Conservation (phyloP, 2,329 filamentous ascomycete genomes). For the Cryoendolithus antarcticus region DNA sequence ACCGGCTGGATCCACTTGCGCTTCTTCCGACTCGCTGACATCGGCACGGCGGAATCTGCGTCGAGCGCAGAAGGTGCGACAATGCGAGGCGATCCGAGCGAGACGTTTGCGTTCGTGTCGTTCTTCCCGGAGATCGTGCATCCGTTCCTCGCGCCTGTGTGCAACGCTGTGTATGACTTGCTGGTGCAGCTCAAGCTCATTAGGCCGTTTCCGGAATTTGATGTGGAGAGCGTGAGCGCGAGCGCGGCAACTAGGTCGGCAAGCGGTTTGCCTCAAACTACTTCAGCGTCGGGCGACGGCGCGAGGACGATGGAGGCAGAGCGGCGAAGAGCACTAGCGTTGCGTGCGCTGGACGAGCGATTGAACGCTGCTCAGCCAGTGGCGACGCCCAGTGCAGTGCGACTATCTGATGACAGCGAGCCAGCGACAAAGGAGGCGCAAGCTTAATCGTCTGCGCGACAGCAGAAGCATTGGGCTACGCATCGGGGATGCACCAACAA, state of each 20-base stretch:
- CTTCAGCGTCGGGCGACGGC: slow-evolving; percentile 35
- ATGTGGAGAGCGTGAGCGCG: slow-evolving; percentile 60
- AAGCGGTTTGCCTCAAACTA: slow-evolving; percentile 43
- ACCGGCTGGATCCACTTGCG: slow-evolving; percentile 91
- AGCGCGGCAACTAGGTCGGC: slow-evolving; percentile 55
- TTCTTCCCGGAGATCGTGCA: slow-evolving; percentile 86
- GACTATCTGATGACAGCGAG: too few species aligned
- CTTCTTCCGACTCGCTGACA: slow-evolving; percentile 66
- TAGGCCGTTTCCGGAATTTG: slow-evolving; percentile 72
- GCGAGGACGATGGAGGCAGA: slow-evolving; percentile 78
- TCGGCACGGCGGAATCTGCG: slow-evolving; percentile 35
- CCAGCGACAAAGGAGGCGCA: too few species aligned
- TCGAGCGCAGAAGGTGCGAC: slow-evolving; percentile 37
- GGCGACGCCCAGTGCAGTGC: too few species aligned
- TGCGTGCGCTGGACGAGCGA: slow-evolving; percentile 85
- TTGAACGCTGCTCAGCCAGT: slow-evolving; percentile 58
- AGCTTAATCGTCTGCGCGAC: too few species aligned
- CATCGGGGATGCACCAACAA: too few species aligned
- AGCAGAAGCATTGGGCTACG: too few species aligned
- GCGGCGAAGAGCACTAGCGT: slow-evolving; percentile 70
- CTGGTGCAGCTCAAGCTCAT: slow-evolving; percentile 68
- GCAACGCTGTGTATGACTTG: slow-evolving; percentile 60
- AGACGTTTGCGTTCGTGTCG: slow-evolving; percentile 90
- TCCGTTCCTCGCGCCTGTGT: slow-evolving; percentile 60
- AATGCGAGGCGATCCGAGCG: slow-evolving; percentile 81